Conservation (phyloP, 768 basidiomycete species). For the Trametes sanguinea region DNA sequence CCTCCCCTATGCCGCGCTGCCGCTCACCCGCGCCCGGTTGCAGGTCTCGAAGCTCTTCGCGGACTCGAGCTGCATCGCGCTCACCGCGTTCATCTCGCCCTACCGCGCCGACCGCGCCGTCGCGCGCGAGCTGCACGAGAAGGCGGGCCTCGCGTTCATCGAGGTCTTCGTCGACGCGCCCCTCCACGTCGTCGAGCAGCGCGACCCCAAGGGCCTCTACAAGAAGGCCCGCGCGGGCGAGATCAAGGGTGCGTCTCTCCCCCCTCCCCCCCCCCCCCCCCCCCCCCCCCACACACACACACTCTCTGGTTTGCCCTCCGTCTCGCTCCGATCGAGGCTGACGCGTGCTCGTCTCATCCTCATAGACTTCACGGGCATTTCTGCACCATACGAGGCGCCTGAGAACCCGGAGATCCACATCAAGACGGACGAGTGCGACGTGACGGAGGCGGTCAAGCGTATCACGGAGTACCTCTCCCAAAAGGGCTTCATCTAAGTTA, state of each 20-base stretch:
- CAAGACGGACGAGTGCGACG: slow-evolving; percentile 78
- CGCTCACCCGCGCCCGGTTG: background rate
- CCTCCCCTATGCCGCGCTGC: too few relatives aligned
- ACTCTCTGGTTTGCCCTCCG: too few relatives aligned
- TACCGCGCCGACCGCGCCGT: slow-evolving; percentile 83
- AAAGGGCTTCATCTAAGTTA: slow-evolving; percentile 55
- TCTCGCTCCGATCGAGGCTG: background rate
- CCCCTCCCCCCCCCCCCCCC: too few relatives aligned
- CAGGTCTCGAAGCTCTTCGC: slow-evolving; percentile 95
- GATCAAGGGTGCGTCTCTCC: slow-evolving; percentile 78
- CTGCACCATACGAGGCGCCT: slow-evolving; percentile 94
- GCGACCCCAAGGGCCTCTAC: slow-evolving; percentile 98
- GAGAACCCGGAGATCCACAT: slow-evolving; percentile 87
- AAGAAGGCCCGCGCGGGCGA: slow-evolving; percentile 94
- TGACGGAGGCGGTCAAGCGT: slow-evolving; percentile 73
- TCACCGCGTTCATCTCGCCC: slow-evolving; percentile 99
- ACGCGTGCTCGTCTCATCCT: background rate
- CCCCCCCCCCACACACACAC: too few relatives aligned
- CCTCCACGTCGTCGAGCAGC: slow-evolving; percentile 79
- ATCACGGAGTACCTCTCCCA: slow-evolving; percentile 79
- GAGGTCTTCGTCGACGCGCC: slow-evolving; percentile 97
- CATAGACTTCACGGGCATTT: slow-evolving; percentile 95
- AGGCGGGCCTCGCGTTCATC: slow-evolving; percentile 75
- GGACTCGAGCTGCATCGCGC: slow-evolving; percentile 78
- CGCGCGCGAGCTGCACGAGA: slow-evolving; percentile 81